Evolutionary conservation across 257 asterid genomes (phyloP).

Genomic region (Solanum medicagineum): DNA sequence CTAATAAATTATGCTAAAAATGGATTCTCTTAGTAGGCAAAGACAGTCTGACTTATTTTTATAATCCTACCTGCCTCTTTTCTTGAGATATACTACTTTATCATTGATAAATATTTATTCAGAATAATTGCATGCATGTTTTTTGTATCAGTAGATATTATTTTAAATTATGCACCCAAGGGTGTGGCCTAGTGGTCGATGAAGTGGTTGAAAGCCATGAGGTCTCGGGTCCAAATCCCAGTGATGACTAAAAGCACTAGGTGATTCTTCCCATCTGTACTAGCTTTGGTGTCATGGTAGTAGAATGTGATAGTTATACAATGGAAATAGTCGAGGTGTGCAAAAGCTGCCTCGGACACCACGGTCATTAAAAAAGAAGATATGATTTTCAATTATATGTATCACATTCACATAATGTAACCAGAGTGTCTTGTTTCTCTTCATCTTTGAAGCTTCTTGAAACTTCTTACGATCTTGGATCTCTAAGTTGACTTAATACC

Average conservation of each 20-base stretch:
- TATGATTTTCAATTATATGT: neutral
- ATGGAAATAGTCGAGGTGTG: too few species aligned
- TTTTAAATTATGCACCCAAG: too few species aligned
- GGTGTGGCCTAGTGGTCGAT: too few species aligned
- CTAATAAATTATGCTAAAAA: neutral
- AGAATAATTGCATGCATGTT: neutral
- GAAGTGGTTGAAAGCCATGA: too few species aligned
- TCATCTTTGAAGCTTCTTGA: neutral
- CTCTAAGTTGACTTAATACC: neutral
- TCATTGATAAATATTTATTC: neutral
- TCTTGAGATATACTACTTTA: neutral
- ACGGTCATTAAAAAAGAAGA: too few species aligned
- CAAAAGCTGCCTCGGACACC: too few species aligned
- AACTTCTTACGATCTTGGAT: neutral
- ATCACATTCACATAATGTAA: neutral
- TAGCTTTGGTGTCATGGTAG: too few species aligned
- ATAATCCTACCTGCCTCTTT: neutral
- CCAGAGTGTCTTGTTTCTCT: neutral
- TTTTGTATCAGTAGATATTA: neutral
- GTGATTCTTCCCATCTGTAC: too few species aligned
- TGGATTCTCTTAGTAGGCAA: neutral
- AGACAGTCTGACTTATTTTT: neutral
- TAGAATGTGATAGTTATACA: too few species aligned
- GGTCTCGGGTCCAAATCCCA: too few species aligned
- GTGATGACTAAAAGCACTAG: too few species aligned